Conservation (phyloP, 345 rosid species). For the Populus ilicifolia region DNA sequence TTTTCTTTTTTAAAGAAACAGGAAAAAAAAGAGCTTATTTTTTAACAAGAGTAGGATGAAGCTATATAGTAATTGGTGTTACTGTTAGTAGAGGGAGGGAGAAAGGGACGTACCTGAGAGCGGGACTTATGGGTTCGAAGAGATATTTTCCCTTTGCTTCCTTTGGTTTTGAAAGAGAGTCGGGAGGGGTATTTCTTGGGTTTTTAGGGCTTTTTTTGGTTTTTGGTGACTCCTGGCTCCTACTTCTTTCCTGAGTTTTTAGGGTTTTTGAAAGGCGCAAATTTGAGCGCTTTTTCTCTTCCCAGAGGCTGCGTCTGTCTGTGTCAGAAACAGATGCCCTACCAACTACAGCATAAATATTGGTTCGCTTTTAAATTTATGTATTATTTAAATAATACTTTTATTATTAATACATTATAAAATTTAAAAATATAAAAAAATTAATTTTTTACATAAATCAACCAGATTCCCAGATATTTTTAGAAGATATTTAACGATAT, state of each 20-base stretch:
- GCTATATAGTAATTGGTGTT: too few relatives aligned
- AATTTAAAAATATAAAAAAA: too few relatives aligned
- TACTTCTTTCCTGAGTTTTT: neutral
- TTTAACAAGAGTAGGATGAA: too few relatives aligned
- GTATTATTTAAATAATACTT: too few relatives aligned
- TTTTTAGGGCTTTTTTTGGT: neutral
- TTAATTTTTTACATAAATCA: too few relatives aligned
- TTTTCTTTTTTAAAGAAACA: neutral
- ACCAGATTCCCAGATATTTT: too few relatives aligned
- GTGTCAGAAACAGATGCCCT: neutral
- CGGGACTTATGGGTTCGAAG: conserved; percentile 19
- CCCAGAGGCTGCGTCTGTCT: neutral
- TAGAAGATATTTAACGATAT: accelerated
- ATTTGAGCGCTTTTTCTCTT: neutral
- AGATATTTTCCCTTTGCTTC: neutral
- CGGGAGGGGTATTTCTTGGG: neutral
- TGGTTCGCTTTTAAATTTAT: too few relatives aligned
- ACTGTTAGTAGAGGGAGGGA: neutral
- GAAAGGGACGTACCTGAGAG: conserved; percentile 29
- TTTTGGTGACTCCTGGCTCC: neutral
- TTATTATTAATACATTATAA: too few relatives aligned
- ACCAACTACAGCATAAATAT: neutral
- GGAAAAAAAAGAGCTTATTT: too few relatives aligned
- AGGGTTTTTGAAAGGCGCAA: conserved; percentile 19
- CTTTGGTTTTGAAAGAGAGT: neutral